Evolutionary conservation across 768 basidiomycete species (phyloP).

Genomic region (Hemileccinum impolitum): DNA sequence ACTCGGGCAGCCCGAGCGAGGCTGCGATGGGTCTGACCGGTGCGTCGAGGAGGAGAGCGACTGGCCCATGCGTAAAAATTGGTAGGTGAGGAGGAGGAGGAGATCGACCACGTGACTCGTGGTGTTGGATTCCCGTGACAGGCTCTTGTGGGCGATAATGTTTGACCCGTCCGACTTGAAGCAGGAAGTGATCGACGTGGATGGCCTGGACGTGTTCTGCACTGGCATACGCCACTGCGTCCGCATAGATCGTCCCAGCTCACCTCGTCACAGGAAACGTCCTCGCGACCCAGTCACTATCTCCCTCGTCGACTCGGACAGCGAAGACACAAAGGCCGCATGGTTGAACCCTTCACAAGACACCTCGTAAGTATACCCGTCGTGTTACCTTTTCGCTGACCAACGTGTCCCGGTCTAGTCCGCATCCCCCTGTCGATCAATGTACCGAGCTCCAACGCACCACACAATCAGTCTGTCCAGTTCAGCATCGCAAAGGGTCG

Average conservation of each 20-base stretch:
- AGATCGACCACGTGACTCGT: conserved; percentile 11
- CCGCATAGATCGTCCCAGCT: conserved; percentile 13
- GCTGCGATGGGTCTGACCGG: conserved; percentile 7
- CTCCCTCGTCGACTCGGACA: conserved; percentile 17
- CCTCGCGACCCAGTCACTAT: conserved; percentile 7
- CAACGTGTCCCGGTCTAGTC: not conserved
- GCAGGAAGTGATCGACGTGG: conserved; percentile 30
- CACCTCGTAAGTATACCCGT: not conserved
- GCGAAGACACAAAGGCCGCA: conserved; percentile 3
- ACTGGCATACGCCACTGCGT: conserved; percentile 16
- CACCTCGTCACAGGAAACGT: conserved; percentile 13
- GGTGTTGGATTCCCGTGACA: not conserved
- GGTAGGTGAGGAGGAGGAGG: too few relatives aligned
- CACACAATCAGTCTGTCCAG: conserved; percentile 19
- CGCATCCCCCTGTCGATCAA: not conserved
- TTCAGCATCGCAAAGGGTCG: not conserved
- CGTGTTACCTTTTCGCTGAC: too few relatives aligned
- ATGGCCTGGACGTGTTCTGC: conserved; percentile 20
- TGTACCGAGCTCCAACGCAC: conserved; percentile 24
- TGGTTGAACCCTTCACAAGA: not conserved
- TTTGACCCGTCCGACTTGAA: conserved; percentile 4
- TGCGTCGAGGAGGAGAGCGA: conserved; percentile 15
- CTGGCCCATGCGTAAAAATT: conserved; percentile 15
- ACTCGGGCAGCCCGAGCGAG: conserved; percentile 39
- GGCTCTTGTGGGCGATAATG: not conserved